Conservation (phyloP, 768 basidiomycete genomes). For the Naganishia vishniacii region DNA sequence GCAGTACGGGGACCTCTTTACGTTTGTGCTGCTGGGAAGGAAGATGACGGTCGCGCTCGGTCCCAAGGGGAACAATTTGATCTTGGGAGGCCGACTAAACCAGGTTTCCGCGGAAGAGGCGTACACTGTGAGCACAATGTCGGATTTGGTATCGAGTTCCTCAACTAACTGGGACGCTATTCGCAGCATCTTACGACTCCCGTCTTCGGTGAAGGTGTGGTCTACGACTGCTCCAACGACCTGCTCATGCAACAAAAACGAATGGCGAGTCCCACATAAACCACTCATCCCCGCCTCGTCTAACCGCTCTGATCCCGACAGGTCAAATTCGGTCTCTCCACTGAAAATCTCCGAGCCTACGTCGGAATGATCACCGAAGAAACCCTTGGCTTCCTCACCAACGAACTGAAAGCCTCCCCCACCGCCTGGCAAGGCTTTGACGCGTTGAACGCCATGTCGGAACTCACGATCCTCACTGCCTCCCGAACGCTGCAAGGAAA, state of each 20-base stretch:
- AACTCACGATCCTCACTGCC: slow-evolving; percentile 92
- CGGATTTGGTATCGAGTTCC: too few species aligned
- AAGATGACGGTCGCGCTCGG: slow-evolving; percentile 86
- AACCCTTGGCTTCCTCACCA: slow-evolving; percentile 63
- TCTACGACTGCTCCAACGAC: slow-evolving; percentile 94
- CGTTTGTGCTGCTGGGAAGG: slow-evolving; percentile 83
- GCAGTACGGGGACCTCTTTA: slow-evolving; percentile 95
- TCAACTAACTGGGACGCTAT: too few species aligned
- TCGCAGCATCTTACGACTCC: slow-evolving; percentile 83
- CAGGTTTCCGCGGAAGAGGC: slow-evolving; percentile 94
- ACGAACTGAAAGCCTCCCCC: slow-evolving; percentile 60
- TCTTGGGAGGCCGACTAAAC: slow-evolving; percentile 86
- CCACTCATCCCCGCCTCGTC: not conserved
- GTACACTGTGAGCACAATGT: slow-evolving; percentile 65
- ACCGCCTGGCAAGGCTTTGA: slow-evolving; percentile 53
- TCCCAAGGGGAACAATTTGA: slow-evolving; percentile 84
- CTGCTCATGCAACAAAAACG: slow-evolving; percentile 98
- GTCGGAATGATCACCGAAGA: slow-evolving; percentile 64
- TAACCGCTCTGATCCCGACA: slow-evolving; percentile 25
- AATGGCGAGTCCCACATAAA: slow-evolving; percentile 55
- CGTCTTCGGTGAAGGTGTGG: slow-evolving; percentile 93
- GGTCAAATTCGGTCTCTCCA: slow-evolving; percentile 86
- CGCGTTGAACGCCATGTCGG: slow-evolving; percentile 64
- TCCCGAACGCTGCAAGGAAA: slow-evolving; percentile 86
- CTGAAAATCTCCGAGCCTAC: slow-evolving; percentile 83